A percentile compares a stretch with the other conserved stretches of the same genome.
phyloP scores from a whole-genome alignment of 2,329 filamentous ascomycete genomes.

The Diaporthe nobilis region DNA sequence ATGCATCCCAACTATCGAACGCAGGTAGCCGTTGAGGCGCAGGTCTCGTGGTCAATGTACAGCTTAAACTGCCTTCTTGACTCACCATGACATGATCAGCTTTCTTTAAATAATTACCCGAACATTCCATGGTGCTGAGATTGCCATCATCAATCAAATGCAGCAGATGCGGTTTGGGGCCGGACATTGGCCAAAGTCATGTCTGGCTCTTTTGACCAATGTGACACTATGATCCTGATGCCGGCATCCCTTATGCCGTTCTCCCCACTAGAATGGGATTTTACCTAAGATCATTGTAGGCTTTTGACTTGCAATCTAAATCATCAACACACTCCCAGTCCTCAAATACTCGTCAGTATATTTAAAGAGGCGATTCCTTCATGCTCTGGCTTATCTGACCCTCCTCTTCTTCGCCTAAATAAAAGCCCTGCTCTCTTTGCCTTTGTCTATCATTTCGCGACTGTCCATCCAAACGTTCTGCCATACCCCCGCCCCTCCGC shows the following conservation, averaged over 20 bases:
- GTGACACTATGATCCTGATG: neutral
- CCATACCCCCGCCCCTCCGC: accelerated
- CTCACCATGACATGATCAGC: conserved; percentile 13
- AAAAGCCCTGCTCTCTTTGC: neutral
- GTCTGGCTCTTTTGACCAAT: neutral
- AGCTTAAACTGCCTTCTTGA: neutral
- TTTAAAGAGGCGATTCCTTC: neutral
- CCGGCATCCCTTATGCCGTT: neutral
- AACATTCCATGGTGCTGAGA: neutral
- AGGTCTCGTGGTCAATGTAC: neutral
- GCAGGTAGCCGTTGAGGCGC: conserved; percentile 1
- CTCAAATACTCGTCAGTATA: neutral
- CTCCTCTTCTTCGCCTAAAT: neutral
- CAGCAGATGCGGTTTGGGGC: neutral
- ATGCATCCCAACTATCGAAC: conserved; percentile 9
- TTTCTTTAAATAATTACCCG: neutral
- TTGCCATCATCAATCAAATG: neutral
- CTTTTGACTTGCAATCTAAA: too few relatives aligned
- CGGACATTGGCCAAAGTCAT: neutral
- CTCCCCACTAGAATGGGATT: neutral
- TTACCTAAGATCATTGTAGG: neutral
- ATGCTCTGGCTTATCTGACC: too few relatives aligned
- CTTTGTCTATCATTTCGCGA: neutral
- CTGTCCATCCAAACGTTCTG: neutral
- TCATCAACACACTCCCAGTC: neutral